A percentile compares a stretch with the other conserved stretches of the same genome.
phyloP scores from a whole-genome alignment of 208 protist genomes.

The Trypanosoma platydactyli region DNA sequence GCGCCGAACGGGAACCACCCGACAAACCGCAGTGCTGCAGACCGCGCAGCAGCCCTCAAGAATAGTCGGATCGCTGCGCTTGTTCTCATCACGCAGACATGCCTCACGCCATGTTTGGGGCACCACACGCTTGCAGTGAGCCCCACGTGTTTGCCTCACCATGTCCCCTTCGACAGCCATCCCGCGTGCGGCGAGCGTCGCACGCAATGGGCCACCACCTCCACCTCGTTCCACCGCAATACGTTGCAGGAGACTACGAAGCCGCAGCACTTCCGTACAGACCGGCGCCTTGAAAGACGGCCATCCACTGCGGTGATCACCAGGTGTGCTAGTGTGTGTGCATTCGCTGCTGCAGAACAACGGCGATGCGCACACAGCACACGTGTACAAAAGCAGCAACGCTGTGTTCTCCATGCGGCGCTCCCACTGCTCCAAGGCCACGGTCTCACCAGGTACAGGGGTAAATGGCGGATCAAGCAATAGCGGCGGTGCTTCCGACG shows the following conservation, averaged over 20 bases:
- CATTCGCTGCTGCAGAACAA: conserved; percentile 36
- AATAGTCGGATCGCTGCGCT: conserved; percentile 44
- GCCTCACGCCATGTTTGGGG: conserved; percentile 49
- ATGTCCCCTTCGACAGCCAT: conserved; percentile 60
- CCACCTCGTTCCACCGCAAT: conserved; percentile 12
- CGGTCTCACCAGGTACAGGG: conserved; percentile 33
- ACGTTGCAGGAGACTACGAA: conserved; percentile 35
- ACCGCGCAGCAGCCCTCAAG: conserved; percentile 45
- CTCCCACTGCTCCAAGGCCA: background rate
- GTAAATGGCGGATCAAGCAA: conserved; percentile 59
- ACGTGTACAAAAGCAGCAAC: conserved; percentile 28
- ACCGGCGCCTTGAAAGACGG: conserved; percentile 41
- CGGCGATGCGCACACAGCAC: conserved; percentile 28
- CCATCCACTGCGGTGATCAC: conserved; percentile 44
- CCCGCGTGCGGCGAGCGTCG: conserved; percentile 37
- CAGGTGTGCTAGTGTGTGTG: conserved; percentile 4
- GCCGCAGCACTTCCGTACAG: conserved; percentile 9
- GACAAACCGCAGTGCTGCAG: conserved; percentile 56
- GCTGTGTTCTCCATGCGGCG: background rate
- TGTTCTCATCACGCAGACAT: conserved; percentile 65
- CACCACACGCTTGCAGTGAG: conserved; percentile 6
- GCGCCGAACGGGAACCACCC: conserved; percentile 32
- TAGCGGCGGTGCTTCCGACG: conserved; percentile 15
- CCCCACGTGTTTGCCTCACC: conserved; percentile 24
- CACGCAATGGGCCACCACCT: conserved; percentile 10